These are phyloP conservation scores for Dysphania ambrosioides DNA, from an alignment of 148 eudicot species.

Conservation along the genomic window DNA sequence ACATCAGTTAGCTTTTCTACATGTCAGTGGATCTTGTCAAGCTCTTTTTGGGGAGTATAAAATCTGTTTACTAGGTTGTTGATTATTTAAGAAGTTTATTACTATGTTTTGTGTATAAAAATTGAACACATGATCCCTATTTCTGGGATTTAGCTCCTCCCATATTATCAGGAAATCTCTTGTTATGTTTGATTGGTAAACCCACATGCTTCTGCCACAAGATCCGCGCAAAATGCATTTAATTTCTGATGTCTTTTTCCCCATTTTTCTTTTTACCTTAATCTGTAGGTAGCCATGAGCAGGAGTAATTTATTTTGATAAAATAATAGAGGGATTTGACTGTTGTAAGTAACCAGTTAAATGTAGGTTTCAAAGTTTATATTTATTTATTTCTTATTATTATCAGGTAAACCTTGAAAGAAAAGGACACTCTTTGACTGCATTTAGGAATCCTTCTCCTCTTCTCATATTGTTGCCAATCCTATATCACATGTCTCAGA, in stretches of 20 bases:
- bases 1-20: background rate
- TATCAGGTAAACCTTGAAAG: no score
- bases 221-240: constrained; percentile 40
- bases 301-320: no score
- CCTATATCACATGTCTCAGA: background rate
- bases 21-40: background rate
- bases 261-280: no score
- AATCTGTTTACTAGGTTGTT: no score
- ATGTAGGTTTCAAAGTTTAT: no score
- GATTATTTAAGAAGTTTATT: background rate
- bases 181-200: constrained; percentile 24
- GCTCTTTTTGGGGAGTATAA: background rate
- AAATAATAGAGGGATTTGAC: no score
- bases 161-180: constrained; percentile 25
- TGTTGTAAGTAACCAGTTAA: background rate
- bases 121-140: background rate
- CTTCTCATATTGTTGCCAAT: background rate
- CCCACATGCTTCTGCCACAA: constrained; percentile 46
- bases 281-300: no score
- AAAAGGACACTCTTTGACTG: background rate
- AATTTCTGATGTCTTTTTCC: constrained; percentile 13
- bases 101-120: no score
- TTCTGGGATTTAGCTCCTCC: constrained; percentile 16
- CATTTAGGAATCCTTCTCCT: background rate
- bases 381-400: no score